These are phyloP conservation scores for Cercophora sp. DNA, from an alignment of 495 filamentous ascomycete genomes.

Conservation along the genomic window DNA sequence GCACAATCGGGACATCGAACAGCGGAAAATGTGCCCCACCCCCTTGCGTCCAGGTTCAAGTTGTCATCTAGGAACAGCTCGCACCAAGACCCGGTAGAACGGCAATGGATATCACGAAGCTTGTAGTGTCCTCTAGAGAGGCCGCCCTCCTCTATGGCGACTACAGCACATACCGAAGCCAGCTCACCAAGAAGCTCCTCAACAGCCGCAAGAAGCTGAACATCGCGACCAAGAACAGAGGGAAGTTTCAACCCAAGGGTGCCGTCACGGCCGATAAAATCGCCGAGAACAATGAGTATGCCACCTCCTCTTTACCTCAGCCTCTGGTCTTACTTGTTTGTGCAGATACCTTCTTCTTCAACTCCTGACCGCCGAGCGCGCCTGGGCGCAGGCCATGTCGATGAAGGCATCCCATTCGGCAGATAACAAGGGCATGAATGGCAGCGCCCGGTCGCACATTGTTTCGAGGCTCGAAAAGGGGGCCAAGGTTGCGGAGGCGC, in stretches of 20 bases:
- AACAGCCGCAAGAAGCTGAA: slow-evolving; percentile 78
- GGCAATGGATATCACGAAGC: slow-evolving; percentile 85
- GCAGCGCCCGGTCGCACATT: slow-evolving; percentile 77
- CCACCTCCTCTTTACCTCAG: not conserved
- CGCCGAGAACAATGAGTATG: slow-evolving; percentile 69
- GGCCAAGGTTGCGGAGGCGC: slow-evolving; percentile 59
- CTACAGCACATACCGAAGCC: slow-evolving; percentile 77
- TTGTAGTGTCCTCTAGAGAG: slow-evolving; percentile 71
- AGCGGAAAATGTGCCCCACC: slow-evolving; percentile 10
- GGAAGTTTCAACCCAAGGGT: slow-evolving; percentile 73
- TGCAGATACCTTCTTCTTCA: slow-evolving; percentile 72
- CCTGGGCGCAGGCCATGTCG: slow-evolving; percentile 95
- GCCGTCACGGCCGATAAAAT: slow-evolving; percentile 75
- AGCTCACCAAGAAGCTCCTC: slow-evolving; percentile 76
- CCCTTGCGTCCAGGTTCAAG: not conserved
- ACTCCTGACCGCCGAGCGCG: slow-evolving; percentile 81
- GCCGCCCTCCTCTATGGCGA: slow-evolving; percentile 82
- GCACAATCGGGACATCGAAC: slow-evolving; percentile 7
- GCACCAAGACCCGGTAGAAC: not conserved
- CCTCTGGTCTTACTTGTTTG: slow-evolving; percentile 12
- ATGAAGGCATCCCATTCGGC: slow-evolving; percentile 82
- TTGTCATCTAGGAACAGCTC: not conserved
- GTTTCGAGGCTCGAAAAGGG: slow-evolving; percentile 83
- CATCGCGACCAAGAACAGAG: slow-evolving; percentile 73
- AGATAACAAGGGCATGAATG: slow-evolving; percentile 72